Conservation (phyloP, 108 stramenopile genomes). For the Schizochytrium sp. region DNA sequence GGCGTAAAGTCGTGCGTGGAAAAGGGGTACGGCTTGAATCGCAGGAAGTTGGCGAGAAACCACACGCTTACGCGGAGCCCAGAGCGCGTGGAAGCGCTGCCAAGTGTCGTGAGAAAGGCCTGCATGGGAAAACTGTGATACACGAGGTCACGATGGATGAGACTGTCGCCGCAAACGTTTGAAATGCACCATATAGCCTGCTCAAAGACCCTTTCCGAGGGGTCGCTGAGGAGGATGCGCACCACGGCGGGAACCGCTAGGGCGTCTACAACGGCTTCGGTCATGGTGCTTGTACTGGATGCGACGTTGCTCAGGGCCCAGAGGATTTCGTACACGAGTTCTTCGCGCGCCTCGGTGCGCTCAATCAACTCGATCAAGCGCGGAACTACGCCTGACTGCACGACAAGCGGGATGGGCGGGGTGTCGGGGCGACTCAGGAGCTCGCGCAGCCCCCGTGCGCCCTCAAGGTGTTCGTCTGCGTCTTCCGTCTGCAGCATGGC, state of each 20-base stretch:
- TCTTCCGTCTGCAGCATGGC: not conserved
- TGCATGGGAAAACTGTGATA: not conserved
- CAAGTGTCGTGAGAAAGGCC: not conserved
- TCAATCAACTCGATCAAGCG: not conserved
- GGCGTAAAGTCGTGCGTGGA: not conserved
- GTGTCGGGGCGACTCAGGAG: not conserved
- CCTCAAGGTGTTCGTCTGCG: not conserved
- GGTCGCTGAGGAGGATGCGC: not conserved
- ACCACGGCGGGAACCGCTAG: not conserved
- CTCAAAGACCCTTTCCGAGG: not conserved
- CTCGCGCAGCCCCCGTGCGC: not conserved
- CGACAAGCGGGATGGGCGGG: not conserved
- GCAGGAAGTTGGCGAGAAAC: not conserved
- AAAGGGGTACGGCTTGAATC: not conserved
- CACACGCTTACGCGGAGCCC: not conserved
- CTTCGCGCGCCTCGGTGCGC: not conserved
- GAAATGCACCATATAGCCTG: not conserved
- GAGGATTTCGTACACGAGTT: not conserved
- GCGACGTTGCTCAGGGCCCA: not conserved
- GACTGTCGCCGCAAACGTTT: not conserved
- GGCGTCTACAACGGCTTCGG: not conserved
- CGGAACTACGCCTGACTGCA: not conserved
- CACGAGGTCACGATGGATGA: not conserved
- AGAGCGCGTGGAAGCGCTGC: not conserved
- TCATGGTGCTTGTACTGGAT: not conserved